A percentile compares a stretch with the other conserved stretches of the same genome.
Evolutionary conservation across 1,284 basidiomycete genomes (phyloP).

Genomic region (Tremellales sp.): DNA sequence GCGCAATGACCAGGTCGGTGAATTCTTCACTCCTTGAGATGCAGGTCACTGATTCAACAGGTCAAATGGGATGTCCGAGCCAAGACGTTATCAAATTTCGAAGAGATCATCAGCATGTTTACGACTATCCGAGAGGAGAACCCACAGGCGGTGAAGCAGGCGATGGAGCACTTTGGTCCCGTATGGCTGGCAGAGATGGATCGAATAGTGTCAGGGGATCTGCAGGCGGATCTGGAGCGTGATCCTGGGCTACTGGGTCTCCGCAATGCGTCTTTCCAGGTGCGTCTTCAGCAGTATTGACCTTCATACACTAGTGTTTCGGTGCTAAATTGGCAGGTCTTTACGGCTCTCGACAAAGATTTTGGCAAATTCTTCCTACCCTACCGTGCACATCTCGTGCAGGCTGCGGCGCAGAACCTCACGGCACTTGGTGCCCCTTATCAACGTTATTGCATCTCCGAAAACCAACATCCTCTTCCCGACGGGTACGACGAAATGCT

Average conservation of each 20-base stretch:
- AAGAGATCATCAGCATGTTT: conserved; percentile 81
- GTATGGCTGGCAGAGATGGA: conserved; percentile 85
- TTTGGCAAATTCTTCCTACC: conserved; percentile 67
- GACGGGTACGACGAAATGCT: conserved; percentile 53
- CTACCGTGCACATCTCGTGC: conserved; percentile 61
- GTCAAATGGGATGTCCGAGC: conserved; percentile 76
- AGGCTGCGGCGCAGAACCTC: conserved; percentile 63
- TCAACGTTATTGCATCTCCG: conserved; percentile 51
- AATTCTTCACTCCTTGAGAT: not conserved
- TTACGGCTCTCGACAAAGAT: conserved; percentile 67
- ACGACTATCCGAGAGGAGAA: conserved; percentile 94
- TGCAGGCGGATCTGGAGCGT: conserved; percentile 58
- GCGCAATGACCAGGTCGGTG: conserved; percentile 63
- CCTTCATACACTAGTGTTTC: conserved; percentile 47
- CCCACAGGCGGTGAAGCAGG: conserved; percentile 77
- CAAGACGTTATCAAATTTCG: conserved; percentile 79
- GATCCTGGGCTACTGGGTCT: conserved; percentile 76
- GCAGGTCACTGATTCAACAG: conserved; percentile 49
- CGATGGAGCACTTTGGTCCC: conserved; percentile 72
- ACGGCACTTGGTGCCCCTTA: conserved; percentile 58
- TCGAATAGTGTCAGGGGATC: conserved; percentile 65
- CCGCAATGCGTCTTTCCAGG: conserved; percentile 9
- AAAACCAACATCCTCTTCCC: conserved; percentile 61
- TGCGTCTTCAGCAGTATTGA: not conserved
- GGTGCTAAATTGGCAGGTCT: no score